Conservation (phyloP, 345 rosid genomes). For the Crucihimalaya himalaica region DNA sequence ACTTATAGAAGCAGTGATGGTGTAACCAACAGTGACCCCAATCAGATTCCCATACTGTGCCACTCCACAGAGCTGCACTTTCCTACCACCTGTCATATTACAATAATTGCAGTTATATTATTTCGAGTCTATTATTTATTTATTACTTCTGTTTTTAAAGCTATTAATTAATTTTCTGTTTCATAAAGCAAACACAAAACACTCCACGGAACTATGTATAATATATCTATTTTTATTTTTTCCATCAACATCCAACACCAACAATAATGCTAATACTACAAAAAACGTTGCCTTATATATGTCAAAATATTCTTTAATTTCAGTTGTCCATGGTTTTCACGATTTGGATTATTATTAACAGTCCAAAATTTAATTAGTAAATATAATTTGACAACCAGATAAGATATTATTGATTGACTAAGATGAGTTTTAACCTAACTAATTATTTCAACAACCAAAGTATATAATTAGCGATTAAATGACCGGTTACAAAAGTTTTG, state of each 20-base stretch:
- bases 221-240: not conserved
- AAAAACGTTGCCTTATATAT: constrained; percentile 27
- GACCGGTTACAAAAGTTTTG: constrained; percentile 13
- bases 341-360: constrained; percentile 14
- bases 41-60: constrained; percentile 80
- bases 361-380: not conserved
- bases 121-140: constrained; percentile 6
- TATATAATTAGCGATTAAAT: not conserved
- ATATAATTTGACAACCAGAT: not conserved
- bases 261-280: constrained; percentile 36
- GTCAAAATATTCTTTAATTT: constrained; percentile 26
- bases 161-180: constrained; percentile 26
- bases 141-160: constrained; percentile 18
- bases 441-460: constrained; percentile 20
- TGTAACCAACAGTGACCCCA: constrained; percentile 77
- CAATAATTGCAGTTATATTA: constrained; percentile 22
- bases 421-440: not conserved
- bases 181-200: constrained; percentile 36
- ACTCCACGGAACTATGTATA: constrained; percentile 29
- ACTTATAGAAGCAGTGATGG: constrained; percentile 94
- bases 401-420: not conserved
- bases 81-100: constrained; percentile 55
- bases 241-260: constrained; percentile 22
- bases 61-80: constrained; percentile 70
- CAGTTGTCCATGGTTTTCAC: constrained; percentile 2